Percentiles rank a stretch among this genome's conserved stretches.
Evolutionary conservation across 2,329 filamentous ascomycete genomes (phyloP).

Genomic region (Verticillium albo-atrum): DNA sequence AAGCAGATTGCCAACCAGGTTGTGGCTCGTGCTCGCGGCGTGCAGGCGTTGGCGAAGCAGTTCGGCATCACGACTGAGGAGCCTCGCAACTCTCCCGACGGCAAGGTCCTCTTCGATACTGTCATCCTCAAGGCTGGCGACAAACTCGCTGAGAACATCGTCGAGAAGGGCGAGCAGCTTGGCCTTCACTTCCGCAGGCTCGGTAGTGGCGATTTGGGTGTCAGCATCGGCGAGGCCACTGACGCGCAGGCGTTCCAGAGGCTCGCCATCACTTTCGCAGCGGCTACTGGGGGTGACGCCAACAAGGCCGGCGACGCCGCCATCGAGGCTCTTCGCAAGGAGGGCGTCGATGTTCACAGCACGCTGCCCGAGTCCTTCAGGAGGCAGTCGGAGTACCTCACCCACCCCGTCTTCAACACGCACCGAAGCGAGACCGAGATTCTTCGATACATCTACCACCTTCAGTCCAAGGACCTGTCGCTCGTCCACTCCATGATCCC

Average conservation of each 20-base stretch:
- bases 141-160: conserved; percentile 39
- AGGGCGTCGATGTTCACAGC: conserved; percentile 24
- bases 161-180: conserved; percentile 45
- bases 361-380: conserved; percentile 55
- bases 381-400: conserved; percentile 72
- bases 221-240: conserved; percentile 69
- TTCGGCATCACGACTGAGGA: conserved; percentile 61
- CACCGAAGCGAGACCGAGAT: conserved; percentile 95
- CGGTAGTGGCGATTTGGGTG: conserved; percentile 56
- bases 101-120: conserved; percentile 71
- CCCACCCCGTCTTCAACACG: conserved; percentile 90
- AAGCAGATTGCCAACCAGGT: conserved; percentile 78
- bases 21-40: conserved; percentile 63
- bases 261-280: conserved; percentile 27
- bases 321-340: conserved; percentile 36
- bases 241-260: conserved; percentile 50
- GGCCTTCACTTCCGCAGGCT: conserved; percentile 60
- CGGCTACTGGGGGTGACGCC: conserved; percentile 13
- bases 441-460: conserved; percentile 85
- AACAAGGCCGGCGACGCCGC: conserved; percentile 21
- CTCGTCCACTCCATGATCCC: conserved; percentile 97
- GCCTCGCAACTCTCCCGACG: conserved; percentile 50
- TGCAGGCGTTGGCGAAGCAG: conserved; percentile 60
- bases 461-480: conserved; percentile 92
- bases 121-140: conserved; percentile 59